Evolutionary conservation across 768 basidiomycete genomes (phyloP).

Genomic region (Suillus fuscotomentosus): DNA sequence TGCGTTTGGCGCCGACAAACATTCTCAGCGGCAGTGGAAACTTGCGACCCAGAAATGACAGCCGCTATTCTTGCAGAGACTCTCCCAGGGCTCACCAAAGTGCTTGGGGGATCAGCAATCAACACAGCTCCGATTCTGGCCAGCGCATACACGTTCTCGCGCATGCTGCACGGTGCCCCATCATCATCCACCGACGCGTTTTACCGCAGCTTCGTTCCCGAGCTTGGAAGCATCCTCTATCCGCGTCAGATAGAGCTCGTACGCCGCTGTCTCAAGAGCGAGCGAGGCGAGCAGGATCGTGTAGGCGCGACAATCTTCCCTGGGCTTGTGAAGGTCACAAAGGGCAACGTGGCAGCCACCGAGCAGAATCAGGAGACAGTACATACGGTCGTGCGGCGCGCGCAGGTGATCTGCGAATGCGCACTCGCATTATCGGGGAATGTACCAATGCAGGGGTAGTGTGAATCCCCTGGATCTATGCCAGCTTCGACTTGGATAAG

Average conservation of each 20-base stretch:
- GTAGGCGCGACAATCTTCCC: slow-evolving; percentile 88
- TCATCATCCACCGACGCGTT: slow-evolving; percentile 62
- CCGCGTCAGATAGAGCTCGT: slow-evolving; percentile 83
- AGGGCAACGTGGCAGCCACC: slow-evolving; percentile 33
- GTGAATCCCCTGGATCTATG: background rate
- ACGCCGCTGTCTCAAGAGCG: slow-evolving; percentile 76
- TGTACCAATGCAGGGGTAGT: background rate
- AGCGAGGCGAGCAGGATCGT: slow-evolving; percentile 66
- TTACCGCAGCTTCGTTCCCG: slow-evolving; percentile 85
- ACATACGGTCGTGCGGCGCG: slow-evolving; percentile 77
- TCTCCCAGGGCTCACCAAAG: slow-evolving; percentile 59
- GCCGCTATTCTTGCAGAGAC: slow-evolving; percentile 67
- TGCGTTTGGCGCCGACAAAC: slow-evolving; percentile 89
- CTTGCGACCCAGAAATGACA: slow-evolving; percentile 70
- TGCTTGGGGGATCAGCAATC: slow-evolving; percentile 43
- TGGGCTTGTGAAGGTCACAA: slow-evolving; percentile 79
- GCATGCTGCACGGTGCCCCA: slow-evolving; percentile 79
- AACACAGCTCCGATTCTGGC: slow-evolving; percentile 62
- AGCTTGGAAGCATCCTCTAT: slow-evolving; percentile 70
- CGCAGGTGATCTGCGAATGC: slow-evolving; percentile 87
- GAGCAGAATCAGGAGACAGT: slow-evolving; percentile 43
- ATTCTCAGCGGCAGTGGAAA: slow-evolving; percentile 82
- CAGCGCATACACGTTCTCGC: slow-evolving; percentile 74
- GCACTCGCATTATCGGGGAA: slow-evolving; percentile 43
- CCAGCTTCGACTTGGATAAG: background rate